Conservation (phyloP, 768 basidiomycete genomes). For the Clitopilus hobsonii region DNA sequence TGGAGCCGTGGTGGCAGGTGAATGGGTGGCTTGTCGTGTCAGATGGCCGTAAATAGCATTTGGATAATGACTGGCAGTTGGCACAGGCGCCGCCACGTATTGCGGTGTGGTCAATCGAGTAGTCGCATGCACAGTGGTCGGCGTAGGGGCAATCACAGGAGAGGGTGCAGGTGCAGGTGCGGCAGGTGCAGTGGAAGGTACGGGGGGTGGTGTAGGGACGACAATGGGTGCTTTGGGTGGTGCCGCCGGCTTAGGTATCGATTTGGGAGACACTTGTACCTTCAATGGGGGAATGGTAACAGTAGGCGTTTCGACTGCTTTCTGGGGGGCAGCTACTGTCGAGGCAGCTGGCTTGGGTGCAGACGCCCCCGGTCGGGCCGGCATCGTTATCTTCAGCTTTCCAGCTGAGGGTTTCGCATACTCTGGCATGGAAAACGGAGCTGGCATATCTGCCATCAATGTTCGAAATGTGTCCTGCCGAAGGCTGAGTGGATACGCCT, state of each 20-base stretch:
- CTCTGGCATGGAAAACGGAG: conserved; percentile 58
- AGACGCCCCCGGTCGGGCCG: conserved; percentile 32
- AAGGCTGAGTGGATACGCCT: conserved; percentile 6
- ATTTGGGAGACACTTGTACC: conserved; percentile 2
- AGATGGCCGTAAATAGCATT: conserved; percentile 38
- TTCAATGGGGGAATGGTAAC: conserved; percentile 1
- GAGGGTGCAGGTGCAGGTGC: conserved; percentile 15
- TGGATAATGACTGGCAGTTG: conserved; percentile 46
- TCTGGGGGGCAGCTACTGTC: conserved; percentile 23
- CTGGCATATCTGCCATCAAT: conserved; percentile 74
- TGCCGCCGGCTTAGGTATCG: neutral
- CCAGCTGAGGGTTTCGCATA: conserved; percentile 50
- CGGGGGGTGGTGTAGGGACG: neutral
- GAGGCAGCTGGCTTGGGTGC: conserved; percentile 13
- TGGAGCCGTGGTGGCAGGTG: conserved; percentile 21
- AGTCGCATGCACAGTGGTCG: conserved; percentile 18
- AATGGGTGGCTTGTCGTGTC: conserved; percentile 14
- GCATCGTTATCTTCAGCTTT: conserved; percentile 73
- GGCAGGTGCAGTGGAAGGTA: neutral
- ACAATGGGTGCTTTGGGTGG: neutral
- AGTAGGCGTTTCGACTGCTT: conserved; percentile 25
- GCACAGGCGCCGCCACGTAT: conserved; percentile 9
- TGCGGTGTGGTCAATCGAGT: conserved; percentile 13
- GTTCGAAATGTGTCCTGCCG: conserved; percentile 76
- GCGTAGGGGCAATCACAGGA: conserved; percentile 8